Evolutionary conservation across 2,329 filamentous ascomycete species (phyloP).

Genomic region (Capronia epimyces): DNA sequence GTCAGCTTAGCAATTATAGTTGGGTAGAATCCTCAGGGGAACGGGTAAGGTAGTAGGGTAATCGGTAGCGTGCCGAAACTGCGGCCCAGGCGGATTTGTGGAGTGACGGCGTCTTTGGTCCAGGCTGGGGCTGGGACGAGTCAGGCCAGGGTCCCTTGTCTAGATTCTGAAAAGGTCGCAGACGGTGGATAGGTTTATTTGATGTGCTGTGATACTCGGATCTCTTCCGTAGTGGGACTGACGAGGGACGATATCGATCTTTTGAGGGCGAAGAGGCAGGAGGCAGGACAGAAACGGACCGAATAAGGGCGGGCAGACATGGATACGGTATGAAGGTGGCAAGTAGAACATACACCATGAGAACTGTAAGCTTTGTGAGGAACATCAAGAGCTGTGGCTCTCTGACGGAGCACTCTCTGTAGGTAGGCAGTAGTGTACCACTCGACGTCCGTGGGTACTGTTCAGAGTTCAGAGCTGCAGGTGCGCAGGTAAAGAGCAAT

Average conservation of each 20-base stretch:
- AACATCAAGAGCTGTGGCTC: too few relatives aligned
- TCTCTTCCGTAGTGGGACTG: background rate
- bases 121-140: background rate
- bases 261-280: background rate
- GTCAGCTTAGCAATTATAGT: background rate
- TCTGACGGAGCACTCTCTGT: too few relatives aligned
- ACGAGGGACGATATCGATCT: background rate
- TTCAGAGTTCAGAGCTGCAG: too few relatives aligned
- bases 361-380: background rate
- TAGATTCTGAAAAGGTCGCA: background rate
- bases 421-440: too few relatives aligned
- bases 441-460: too few relatives aligned
- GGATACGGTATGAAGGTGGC: background rate
- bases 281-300: background rate
- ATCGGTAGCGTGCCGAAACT: conserved; percentile 1
- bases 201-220: background rate
- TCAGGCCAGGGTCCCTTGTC: background rate
- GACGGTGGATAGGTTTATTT: background rate
- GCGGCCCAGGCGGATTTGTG: background rate
- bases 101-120: background rate
- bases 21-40: background rate
- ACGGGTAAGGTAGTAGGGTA: background rate
- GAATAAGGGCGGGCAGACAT: background rate
- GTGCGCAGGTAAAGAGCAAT: too few relatives aligned
- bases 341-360: background rate